Evolutionary conservation across 2,329 filamentous ascomycete genomes (phyloP).

Genomic region (Colletotrichum sp.): DNA sequence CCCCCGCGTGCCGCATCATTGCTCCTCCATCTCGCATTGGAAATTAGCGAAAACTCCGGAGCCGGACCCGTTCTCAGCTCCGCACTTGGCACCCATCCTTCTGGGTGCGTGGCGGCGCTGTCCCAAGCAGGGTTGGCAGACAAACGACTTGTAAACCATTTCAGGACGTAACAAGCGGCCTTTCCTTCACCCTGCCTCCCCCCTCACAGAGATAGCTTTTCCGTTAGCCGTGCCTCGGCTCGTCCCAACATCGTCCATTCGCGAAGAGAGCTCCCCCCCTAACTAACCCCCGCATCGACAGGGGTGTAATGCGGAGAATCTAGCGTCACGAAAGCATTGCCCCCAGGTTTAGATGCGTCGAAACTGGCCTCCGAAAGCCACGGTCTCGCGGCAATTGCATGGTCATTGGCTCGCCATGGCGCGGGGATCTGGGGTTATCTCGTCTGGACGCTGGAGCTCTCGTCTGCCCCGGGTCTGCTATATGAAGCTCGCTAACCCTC

Average conservation of each 20-base stretch:
- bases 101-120: not conserved
- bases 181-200: not conserved
- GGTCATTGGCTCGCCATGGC: not conserved
- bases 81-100: not conserved
- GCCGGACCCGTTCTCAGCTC: not conserved
- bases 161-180: not conserved
- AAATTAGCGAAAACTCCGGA: not conserved
- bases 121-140: not conserved
- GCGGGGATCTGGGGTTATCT: not conserved
- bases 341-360: conserved; percentile 5
- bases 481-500: not conserved
- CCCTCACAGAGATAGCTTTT: not conserved
- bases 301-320: conserved; percentile 11
- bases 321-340: conserved; percentile 1
- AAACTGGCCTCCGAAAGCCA: not conserved
- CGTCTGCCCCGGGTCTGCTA: not conserved
- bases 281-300: conserved; percentile 13
- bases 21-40: not conserved
- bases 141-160: conserved; percentile 12
- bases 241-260: not conserved
- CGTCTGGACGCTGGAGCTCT: not conserved
- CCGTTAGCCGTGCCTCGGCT: conserved; percentile 3
- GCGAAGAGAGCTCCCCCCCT: not conserved
- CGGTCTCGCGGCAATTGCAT: not conserved
- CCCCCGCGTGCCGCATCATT: not conserved